A percentile compares a stretch with the other conserved stretches of the same genome.
Evolutionary conservation across 805 yeast genomes (phyloP).

Genomic region (Teunomyces tritomae): DNA sequence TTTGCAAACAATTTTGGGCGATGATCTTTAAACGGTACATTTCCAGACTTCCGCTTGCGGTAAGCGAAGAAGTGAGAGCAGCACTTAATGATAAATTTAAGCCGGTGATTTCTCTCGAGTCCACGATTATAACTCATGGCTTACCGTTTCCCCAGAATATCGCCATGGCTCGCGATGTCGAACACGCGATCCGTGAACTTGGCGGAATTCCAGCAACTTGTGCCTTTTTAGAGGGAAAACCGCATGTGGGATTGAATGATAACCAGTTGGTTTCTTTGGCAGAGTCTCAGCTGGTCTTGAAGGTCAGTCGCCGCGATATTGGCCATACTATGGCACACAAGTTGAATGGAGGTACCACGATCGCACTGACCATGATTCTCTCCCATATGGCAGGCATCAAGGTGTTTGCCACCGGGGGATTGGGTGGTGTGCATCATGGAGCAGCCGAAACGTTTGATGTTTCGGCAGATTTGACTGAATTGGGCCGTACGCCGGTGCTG

Average conservation of each 20-base stretch:
- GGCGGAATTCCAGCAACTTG: constrained; percentile 86
- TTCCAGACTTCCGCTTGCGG: constrained; percentile 15
- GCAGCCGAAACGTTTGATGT: constrained; percentile 75
- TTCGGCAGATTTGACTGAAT: constrained; percentile 83
- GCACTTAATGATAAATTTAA: constrained; percentile 49
- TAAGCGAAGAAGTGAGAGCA: constrained; percentile 55
- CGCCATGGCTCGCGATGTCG: constrained; percentile 70
- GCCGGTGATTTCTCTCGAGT: constrained; percentile 82
- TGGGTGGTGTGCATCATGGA: constrained; percentile 87
- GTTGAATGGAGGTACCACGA: constrained; percentile 84
- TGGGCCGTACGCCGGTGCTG: constrained; percentile 77
- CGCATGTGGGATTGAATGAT: constrained; percentile 61
- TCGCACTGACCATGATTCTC: constrained; percentile 83
- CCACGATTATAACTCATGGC: constrained; percentile 89
- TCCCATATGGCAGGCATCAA: constrained; percentile 73
- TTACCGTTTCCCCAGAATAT: constrained; percentile 77
- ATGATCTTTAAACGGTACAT: constrained; percentile 2
- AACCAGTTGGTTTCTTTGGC: constrained; percentile 54
- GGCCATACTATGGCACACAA: constrained; percentile 63
- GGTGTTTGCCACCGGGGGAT: constrained; percentile 90
- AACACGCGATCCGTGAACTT: constrained; percentile 50
- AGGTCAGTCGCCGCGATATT: constrained; percentile 79
- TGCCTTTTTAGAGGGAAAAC: constrained; percentile 70
- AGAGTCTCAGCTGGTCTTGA: constrained; percentile 32
- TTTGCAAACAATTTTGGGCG: no score